phyloP scores from a whole-genome alignment of 306 rosid genomes.

The Gynostemma pentaphyllum region DNA sequence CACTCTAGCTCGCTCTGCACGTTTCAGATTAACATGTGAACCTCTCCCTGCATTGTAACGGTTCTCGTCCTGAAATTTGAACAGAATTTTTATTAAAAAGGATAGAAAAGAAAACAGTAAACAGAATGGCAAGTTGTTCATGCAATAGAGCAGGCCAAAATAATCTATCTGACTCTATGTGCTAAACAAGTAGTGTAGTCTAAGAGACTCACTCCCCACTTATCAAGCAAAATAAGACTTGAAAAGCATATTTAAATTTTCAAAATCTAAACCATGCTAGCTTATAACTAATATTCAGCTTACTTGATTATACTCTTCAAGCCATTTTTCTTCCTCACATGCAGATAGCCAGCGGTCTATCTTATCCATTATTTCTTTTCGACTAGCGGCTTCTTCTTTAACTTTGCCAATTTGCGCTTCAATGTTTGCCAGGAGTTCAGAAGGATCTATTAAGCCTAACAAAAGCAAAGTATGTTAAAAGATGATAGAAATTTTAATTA shows the following conservation, averaged over 20 bases:
- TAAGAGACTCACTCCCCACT: too few relatives aligned
- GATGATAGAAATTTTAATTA: not conserved
- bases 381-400: constrained; percentile 70
- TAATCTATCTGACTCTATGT: not conserved
- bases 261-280: too few relatives aligned
- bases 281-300: constrained; percentile 30
- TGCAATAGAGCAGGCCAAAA: not conserved
- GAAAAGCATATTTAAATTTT: too few relatives aligned
- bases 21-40: constrained; percentile 85
- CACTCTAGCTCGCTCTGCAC: constrained; percentile 90
- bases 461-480: not conserved
- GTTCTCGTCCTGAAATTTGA: constrained; percentile 59
- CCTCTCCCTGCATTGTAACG: constrained; percentile 91
- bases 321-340: constrained; percentile 98
- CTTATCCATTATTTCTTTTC: constrained; percentile 80
- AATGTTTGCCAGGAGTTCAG: constrained; percentile 76
- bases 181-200: not conserved
- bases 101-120: not conserved
- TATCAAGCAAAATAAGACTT: too few relatives aligned
- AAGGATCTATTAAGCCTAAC: constrained; percentile 81
- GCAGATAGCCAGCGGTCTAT: constrained; percentile 89
- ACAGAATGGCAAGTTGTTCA: not conserved
- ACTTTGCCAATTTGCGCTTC: constrained; percentile 68
- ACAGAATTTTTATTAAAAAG: not conserved
- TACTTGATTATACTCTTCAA: constrained; percentile 81